A percentile compares a stretch with the other conserved stretches of the same genome.
phyloP scores from a whole-genome alignment of 805 yeast genomes.

The Diddensiella caesifluorescens region DNA sequence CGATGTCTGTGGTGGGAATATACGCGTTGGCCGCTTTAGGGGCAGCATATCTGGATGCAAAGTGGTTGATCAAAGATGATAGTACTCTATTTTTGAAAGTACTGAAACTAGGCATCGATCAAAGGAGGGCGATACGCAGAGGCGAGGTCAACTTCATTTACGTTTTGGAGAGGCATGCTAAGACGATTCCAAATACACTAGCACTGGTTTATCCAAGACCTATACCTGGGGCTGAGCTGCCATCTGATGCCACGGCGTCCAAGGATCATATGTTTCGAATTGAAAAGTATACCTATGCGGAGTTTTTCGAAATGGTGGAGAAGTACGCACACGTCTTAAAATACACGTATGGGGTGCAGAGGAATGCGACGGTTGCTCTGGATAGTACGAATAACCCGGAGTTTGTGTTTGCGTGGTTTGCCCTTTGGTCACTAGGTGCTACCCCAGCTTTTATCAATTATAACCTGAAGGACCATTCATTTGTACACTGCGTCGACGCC shows the following conservation, averaged over 20 bases:
- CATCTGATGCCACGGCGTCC: slow-evolving; percentile 27
- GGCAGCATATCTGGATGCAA: slow-evolving; percentile 44
- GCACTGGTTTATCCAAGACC: slow-evolving; percentile 61
- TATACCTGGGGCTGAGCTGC: slow-evolving; percentile 7
- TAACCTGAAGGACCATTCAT: slow-evolving; percentile 65
- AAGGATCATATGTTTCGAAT: slow-evolving; percentile 42
- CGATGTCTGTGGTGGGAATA: slow-evolving; percentile 14
- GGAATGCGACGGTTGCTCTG: slow-evolving; percentile 66
- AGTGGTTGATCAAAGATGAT: slow-evolving; percentile 48
- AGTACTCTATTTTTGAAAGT: slow-evolving; percentile 40
- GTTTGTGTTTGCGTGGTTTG: slow-evolving; percentile 73
- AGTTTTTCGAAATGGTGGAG: slow-evolving; percentile 61
- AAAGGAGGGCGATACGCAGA: slow-evolving; percentile 35
- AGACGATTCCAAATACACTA: slow-evolving; percentile 42
- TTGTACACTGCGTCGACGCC: slow-evolving; percentile 72
- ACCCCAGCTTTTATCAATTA: slow-evolving; percentile 81
- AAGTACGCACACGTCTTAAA: slow-evolving; percentile 61
- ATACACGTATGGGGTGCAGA: slow-evolving; percentile 55
- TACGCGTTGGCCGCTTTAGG: slow-evolving; percentile 26
- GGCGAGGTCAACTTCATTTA: slow-evolving; percentile 59
- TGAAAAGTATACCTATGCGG: slow-evolving; percentile 61
- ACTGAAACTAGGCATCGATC: slow-evolving; percentile 39
- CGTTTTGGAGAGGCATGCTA: slow-evolving; percentile 53
- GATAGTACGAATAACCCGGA: slow-evolving; percentile 80
- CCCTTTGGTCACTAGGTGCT: slow-evolving; percentile 90